Conservation (phyloP, 306 rosid species). For the Malus fusca region DNA sequence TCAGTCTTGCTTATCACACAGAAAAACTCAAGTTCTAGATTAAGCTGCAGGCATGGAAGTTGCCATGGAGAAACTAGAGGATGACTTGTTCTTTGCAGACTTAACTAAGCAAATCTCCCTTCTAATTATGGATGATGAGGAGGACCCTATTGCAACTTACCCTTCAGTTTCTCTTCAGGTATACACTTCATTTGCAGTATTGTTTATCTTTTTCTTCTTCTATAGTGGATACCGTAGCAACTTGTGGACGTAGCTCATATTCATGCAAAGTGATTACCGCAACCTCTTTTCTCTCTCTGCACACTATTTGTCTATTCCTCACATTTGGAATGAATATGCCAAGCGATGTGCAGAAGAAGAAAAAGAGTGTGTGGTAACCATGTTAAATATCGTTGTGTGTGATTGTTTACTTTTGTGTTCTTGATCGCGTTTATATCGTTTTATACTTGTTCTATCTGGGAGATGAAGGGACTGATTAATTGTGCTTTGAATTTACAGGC, state of each 20-base stretch:
- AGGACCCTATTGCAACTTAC: slow-evolving; percentile 31
- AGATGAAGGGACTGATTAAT: background rate
- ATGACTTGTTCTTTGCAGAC: slow-evolving; percentile 72
- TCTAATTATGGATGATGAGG: slow-evolving; percentile 81
- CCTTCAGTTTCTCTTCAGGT: slow-evolving; percentile 54
- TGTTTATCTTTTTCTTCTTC: background rate
- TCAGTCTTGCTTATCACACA: background rate
- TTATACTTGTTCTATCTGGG: background rate
- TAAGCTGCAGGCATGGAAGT: slow-evolving; percentile 35
- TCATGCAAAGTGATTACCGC: background rate
- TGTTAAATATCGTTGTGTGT: background rate
- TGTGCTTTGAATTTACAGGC: slow-evolving; percentile 25
- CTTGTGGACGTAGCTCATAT: background rate
- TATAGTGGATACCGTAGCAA: background rate
- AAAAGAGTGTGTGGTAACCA: background rate
- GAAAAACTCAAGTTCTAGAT: background rate
- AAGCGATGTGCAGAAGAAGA: background rate
- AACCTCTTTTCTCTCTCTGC: background rate
- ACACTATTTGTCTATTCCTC: too few species aligned
- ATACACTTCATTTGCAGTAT: background rate
- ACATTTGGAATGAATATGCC: background rate
- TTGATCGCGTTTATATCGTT: background rate
- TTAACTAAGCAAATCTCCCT: slow-evolving; percentile 73
- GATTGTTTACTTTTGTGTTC: background rate
- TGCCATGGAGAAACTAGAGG: slow-evolving; percentile 44